These are phyloP conservation scores for Stagonosporopsis rhizophila DNA, from an alignment of 2,329 filamentous ascomycete genomes.

Conservation along the genomic window DNA sequence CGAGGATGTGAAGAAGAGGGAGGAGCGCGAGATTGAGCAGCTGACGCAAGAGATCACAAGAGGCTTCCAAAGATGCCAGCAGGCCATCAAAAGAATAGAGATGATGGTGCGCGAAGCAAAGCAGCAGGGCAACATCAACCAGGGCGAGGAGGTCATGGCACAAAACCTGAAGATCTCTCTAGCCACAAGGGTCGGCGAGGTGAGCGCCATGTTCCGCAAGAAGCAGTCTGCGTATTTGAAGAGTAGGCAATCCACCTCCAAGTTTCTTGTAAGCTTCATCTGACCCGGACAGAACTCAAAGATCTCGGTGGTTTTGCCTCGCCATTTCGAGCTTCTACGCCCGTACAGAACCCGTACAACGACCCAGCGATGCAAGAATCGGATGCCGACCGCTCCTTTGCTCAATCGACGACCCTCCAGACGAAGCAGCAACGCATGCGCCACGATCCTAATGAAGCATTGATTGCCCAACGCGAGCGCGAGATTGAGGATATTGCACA, in stretches of 20 bases:
- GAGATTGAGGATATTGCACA: slow-evolving; percentile 99
- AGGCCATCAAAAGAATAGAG: slow-evolving; percentile 86
- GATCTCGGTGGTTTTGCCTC: slow-evolving; percentile 56
- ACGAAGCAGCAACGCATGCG: slow-evolving; percentile 69
- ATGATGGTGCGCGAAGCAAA: slow-evolving; percentile 83
- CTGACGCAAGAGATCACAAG: slow-evolving; percentile 90
- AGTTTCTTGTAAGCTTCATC: not conserved
- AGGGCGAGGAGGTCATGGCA: slow-evolving; percentile 93
- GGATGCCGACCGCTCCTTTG: slow-evolving; percentile 90
- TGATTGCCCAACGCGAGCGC: slow-evolving; percentile 88
- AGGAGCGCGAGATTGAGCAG: slow-evolving; percentile 88
- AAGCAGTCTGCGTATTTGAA: slow-evolving; percentile 97
- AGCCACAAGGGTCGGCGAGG: slow-evolving; percentile 86
- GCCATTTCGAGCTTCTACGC: slow-evolving; percentile 54
- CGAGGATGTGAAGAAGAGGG: slow-evolving; percentile 83
- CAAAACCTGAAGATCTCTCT: slow-evolving; percentile 94
- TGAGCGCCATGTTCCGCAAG: slow-evolving; percentile 91
- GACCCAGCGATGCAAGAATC: slow-evolving; percentile 88
- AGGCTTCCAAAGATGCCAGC: slow-evolving; percentile 88
- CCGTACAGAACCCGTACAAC: slow-evolving; percentile 69
- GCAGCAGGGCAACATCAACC: slow-evolving; percentile 73
- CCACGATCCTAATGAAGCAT: slow-evolving; percentile 73
- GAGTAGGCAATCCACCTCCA: slow-evolving; percentile 62
- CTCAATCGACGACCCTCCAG: slow-evolving; percentile 85
- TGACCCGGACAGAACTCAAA: slow-evolving; percentile 49